These are phyloP conservation scores for Carallia brachiata DNA, from an alignment of 345 rosid species.

Conservation along the genomic window DNA sequence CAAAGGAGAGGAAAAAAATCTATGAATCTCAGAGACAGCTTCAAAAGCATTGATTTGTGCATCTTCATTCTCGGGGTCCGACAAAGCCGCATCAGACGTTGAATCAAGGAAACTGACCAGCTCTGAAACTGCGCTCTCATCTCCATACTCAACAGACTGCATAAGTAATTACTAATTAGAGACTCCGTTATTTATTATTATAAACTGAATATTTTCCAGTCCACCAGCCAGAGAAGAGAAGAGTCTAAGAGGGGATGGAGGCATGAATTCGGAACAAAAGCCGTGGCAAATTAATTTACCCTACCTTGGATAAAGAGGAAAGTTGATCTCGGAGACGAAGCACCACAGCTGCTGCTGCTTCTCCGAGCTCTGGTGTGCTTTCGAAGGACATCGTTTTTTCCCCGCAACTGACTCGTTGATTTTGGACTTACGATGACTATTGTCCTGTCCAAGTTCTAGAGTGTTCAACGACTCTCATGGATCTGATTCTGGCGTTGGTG, in stretches of 20 bases:
- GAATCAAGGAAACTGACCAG: conserved; percentile 51
- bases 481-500: too few species aligned
- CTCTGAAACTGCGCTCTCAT: conserved; percentile 41
- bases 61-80: conserved; percentile 31
- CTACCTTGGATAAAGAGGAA: conserved; percentile 42
- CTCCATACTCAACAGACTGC: conserved; percentile 49
- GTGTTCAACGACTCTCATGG: too few species aligned
- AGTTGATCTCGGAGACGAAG: conserved; percentile 44
- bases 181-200: background rate
- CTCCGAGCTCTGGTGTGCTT: conserved; percentile 15
- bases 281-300: conserved; percentile 13
- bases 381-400: background rate
- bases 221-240: too few species aligned
- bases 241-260: too few species aligned
- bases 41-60: conserved; percentile 35
- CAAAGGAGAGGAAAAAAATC: conserved; percentile 43
- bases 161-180: background rate
- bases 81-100: conserved; percentile 33
- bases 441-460: too few species aligned
- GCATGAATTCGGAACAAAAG: background rate
- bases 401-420: too few species aligned
- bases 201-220: too few species aligned
- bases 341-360: conserved; percentile 13
- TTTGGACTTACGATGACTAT: too few species aligned
- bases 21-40: conserved; percentile 40